A percentile compares a stretch with the other conserved stretches of the same genome.
These are phyloP conservation scores for Malus sieversii DNA, from an alignment of 306 rosid species.

Conservation along the genomic window DNA sequence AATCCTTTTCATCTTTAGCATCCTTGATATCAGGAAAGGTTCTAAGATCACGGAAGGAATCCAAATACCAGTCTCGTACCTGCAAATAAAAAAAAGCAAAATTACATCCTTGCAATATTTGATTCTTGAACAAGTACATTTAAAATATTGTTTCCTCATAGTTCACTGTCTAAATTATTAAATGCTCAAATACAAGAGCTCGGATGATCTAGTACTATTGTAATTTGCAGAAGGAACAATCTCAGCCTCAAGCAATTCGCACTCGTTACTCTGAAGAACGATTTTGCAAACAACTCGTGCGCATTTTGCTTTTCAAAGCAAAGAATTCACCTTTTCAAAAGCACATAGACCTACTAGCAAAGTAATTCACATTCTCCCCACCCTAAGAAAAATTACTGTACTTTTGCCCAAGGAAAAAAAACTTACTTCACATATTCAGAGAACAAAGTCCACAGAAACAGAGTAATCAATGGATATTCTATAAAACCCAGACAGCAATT, in stretches of 20 bases:
- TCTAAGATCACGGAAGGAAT: conserved; percentile 86
- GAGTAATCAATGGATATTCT: background rate
- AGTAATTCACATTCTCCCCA: background rate
- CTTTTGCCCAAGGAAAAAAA: too few species aligned
- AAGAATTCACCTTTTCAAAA: background rate
- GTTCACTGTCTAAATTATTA: background rate
- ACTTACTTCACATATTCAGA: background rate
- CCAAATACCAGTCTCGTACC: conserved; percentile 97
- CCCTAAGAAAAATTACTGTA: background rate
- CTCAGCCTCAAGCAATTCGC: background rate
- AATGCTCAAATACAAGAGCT: background rate
- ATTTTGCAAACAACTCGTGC: background rate
- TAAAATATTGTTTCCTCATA: background rate
- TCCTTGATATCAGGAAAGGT: conserved; percentile 70
- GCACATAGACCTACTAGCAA: background rate
- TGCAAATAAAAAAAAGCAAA: conserved; percentile 13
- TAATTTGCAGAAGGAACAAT: background rate
- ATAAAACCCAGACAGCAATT: background rate
- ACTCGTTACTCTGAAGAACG: background rate
- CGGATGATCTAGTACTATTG: background rate
- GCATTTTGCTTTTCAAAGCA: background rate
- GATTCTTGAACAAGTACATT: background rate
- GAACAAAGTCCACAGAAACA: background rate
- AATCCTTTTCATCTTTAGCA: conserved; percentile 54
- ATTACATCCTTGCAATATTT: background rate